Evolutionary conservation across 768 basidiomycete species (phyloP).

Genomic region (Tylopilus vinaceipallidus): DNA sequence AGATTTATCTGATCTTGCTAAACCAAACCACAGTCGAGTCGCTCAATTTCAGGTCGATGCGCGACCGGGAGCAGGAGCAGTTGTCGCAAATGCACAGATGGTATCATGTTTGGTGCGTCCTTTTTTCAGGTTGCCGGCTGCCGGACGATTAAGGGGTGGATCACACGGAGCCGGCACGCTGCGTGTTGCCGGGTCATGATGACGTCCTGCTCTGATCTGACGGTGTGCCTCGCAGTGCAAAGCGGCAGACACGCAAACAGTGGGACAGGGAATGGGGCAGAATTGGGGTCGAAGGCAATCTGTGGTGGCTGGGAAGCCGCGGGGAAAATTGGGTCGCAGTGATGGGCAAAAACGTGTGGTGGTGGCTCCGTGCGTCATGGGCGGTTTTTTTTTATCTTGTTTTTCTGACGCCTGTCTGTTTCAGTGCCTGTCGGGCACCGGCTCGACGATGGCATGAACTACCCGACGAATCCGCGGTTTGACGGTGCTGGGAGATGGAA

Average conservation of each 20-base stretch:
- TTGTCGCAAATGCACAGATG: constrained; percentile 52
- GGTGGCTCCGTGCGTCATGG: constrained; percentile 85
- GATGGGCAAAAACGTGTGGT: constrained; percentile 68
- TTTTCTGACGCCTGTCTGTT: no score
- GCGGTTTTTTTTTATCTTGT: not conserved
- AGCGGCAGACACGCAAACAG: constrained; percentile 39
- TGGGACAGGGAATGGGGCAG: constrained; percentile 87
- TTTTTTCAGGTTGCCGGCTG: not conserved
- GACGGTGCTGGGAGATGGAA: constrained; percentile 65
- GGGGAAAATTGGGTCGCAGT: constrained; percentile 72
- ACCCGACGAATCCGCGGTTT: constrained; percentile 71
- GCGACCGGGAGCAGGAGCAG: constrained; percentile 56
- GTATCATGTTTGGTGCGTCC: constrained; percentile 54
- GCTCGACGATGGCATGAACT: constrained; percentile 58
- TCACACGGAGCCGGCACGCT: not conserved
- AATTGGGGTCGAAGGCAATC: constrained; percentile 69
- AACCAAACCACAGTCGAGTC: constrained; percentile 83
- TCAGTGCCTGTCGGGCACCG: constrained; percentile 52
- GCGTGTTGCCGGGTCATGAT: not conserved
- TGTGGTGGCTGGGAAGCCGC: constrained; percentile 79
- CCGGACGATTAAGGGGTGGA: not conserved
- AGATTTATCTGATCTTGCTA: constrained; percentile 55
- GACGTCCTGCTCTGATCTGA: not conserved
- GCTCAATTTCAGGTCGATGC: constrained; percentile 54
- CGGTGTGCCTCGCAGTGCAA: constrained; percentile 41